A percentile compares a stretch with the other conserved stretches of the same genome.
phyloP scores from a whole-genome alignment of 2,329 filamentous ascomycete genomes.

The Exophiala bonariae region DNA sequence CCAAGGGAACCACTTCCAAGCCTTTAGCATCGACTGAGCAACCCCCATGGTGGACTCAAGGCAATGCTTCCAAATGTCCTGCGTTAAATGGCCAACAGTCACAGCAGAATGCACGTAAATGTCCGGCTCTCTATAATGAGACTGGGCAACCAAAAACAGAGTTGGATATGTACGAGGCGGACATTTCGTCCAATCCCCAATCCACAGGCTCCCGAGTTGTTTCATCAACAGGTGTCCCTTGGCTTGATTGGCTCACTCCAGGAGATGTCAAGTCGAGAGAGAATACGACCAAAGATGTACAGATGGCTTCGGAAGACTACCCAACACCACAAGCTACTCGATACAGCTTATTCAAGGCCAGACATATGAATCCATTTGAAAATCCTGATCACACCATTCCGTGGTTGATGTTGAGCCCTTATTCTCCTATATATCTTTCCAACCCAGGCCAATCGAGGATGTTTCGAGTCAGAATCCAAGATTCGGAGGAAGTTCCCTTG shows the following conservation, averaged over 20 bases:
- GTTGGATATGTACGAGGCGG: constrained; percentile 16
- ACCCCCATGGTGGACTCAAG: constrained; percentile 16
- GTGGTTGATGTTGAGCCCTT: constrained; percentile 50
- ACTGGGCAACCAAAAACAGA: constrained; percentile 19
- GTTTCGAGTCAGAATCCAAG: constrained; percentile 21
- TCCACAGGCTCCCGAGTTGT: not conserved
- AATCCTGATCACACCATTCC: constrained; percentile 37
- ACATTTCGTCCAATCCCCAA: not conserved
- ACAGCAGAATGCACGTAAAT: constrained; percentile 13
- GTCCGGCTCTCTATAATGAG: constrained; percentile 18
- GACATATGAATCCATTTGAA: constrained; percentile 31
- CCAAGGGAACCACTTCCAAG: not conserved
- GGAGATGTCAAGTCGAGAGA: constrained; percentile 18
- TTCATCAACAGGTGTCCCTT: not conserved
- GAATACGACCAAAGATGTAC: constrained; percentile 2
- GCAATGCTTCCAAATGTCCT: constrained; percentile 11
- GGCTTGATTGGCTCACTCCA: not conserved
- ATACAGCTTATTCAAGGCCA: constrained; percentile 14
- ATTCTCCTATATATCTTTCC: constrained; percentile 50
- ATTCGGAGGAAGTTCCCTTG: constrained; percentile 17
- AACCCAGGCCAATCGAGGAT: constrained; percentile 21
- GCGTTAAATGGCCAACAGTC: constrained; percentile 11
- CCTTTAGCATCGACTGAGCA: not conserved
- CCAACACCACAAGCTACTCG: constrained; percentile 2
- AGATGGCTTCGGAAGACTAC: not conserved